Evolutionary conservation across 2,329 filamentous ascomycete species (phyloP), one percentile per base, ranked within the genome.

Genomic region (Arthrobotrys entomopaga): DNA sequence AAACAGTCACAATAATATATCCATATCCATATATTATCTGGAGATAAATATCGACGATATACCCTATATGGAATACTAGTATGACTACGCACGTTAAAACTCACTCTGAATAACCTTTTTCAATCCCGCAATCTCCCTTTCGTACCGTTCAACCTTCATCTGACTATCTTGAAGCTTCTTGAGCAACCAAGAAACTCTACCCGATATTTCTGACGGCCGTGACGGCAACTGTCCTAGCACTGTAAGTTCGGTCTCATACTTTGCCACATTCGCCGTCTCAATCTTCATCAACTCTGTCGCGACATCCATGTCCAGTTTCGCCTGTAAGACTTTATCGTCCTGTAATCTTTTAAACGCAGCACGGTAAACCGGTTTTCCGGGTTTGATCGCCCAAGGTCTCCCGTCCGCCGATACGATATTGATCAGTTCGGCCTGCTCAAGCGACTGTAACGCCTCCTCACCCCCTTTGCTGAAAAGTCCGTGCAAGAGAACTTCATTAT

Each of bases 371-470:
- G 94, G 93, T 79, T 91, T 92, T 20, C 93, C 93, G 0, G 92
- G 90, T 63, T 86, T 89, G 80, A 98, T 91, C 34, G 84, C 85
- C 67, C 89, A 87, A 0, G 95, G 94, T 0, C 93, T 89, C 0
- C 95, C 94, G 52, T 91, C 90, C 57, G 85, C 83, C 2, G 88
- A 88, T 24, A 86, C 86, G 59, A 98, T 88, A 0, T 88, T 87
- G 79, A 99, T 93, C 34, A 98, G 87, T 80, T 98, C 95, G 0
- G 91, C 89, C 79, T 92, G 90, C 60, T 93, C 90, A 0, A 99
- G 88, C 0, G 89, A 89, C 71, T 92, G 91, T 11, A 99, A 85
- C 0, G 91, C 91, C 0, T 85, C 83, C 78, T 97, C 93, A 70
- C 90, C 91, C 70, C 88, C 87, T 1, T 84, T 85, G 20, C 89